Evolutionary conservation across 2,329 filamentous ascomycete genomes (phyloP).

Genomic region (Rutstroemia sp.): DNA sequence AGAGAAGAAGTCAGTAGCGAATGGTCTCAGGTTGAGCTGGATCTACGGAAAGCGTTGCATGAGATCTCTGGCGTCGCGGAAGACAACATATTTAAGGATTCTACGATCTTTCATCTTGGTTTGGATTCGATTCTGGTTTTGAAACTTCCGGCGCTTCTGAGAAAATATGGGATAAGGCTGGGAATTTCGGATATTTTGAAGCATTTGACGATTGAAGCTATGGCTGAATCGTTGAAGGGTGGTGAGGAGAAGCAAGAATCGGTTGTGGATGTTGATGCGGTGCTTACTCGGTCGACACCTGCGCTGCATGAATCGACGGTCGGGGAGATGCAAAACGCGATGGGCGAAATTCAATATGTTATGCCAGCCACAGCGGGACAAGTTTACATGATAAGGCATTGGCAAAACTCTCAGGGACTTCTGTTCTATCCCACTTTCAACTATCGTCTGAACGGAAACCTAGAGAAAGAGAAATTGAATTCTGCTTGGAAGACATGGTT

Average conservation of each 20-base stretch:
- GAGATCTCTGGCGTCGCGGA: constrained; percentile 53
- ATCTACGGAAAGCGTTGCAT: constrained; percentile 42
- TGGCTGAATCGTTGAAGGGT: constrained; percentile 40
- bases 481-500: constrained; percentile 56
- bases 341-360: constrained; percentile 38
- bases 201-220: constrained; percentile 55
- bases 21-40: constrained; percentile 31
- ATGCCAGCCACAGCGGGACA: constrained; percentile 73
- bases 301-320: constrained; percentile 34
- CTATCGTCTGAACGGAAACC: constrained; percentile 38
- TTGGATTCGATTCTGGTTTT: constrained; percentile 90
- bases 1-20: background rate
- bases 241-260: background rate
- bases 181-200: constrained; percentile 65
- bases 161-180: constrained; percentile 53
- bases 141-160: constrained; percentile 67
- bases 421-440: constrained; percentile 70
- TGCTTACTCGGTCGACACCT: constrained; percentile 35
- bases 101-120: constrained; percentile 75
- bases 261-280: constrained; percentile 31
- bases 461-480: constrained; percentile 37
- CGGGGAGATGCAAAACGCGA: constrained; percentile 33
- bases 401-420: constrained; percentile 58
- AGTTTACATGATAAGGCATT: constrained; percentile 69
- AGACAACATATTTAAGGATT: constrained; percentile 48